Percentiles rank a stretch among this genome's conserved stretches.
Evolutionary conservation across 2,329 filamentous ascomycete species (phyloP).

Genomic region (Apiospora sp.): DNA sequence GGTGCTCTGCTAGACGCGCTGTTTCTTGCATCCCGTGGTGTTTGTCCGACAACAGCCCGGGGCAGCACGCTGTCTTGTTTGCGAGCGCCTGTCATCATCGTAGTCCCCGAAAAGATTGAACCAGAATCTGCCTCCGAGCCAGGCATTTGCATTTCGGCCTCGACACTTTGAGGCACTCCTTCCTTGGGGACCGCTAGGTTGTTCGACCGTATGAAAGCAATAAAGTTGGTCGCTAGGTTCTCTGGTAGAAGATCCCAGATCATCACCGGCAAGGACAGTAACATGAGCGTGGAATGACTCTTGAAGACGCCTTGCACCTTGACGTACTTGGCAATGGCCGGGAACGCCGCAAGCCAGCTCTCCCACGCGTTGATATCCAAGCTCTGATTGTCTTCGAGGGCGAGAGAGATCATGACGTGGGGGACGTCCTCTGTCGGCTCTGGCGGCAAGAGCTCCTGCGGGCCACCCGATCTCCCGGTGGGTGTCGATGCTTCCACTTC

Average conservation of each 20-base stretch:
- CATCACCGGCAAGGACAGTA: conserved; percentile 66
- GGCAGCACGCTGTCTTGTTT: not conserved
- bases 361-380: conserved; percentile 67
- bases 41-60: conserved; percentile 29
- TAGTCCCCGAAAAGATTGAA: conserved; percentile 41
- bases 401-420: conserved; percentile 68
- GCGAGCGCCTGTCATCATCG: conserved; percentile 34
- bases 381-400: conserved; percentile 64
- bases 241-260: conserved; percentile 68
- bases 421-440: conserved; percentile 64
- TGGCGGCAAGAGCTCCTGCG: conserved; percentile 40
- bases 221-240: conserved; percentile 63
- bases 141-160: conserved; percentile 30
- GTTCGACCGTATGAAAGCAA: conserved; percentile 67
- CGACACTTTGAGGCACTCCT: conserved; percentile 28
- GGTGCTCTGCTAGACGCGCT: not conserved
- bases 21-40: not conserved
- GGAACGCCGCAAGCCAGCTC: conserved; percentile 63
- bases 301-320: conserved; percentile 69
- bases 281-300: conserved; percentile 65
- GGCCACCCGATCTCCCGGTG: conserved; percentile 39
- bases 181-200: conserved; percentile 53
- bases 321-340: conserved; percentile 65
- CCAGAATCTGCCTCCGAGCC: conserved; percentile 35
- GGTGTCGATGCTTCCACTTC: conserved; percentile 33